phyloP scores from a whole-genome alignment of 257 asterid species.

The Przewalskia tangutica region DNA sequence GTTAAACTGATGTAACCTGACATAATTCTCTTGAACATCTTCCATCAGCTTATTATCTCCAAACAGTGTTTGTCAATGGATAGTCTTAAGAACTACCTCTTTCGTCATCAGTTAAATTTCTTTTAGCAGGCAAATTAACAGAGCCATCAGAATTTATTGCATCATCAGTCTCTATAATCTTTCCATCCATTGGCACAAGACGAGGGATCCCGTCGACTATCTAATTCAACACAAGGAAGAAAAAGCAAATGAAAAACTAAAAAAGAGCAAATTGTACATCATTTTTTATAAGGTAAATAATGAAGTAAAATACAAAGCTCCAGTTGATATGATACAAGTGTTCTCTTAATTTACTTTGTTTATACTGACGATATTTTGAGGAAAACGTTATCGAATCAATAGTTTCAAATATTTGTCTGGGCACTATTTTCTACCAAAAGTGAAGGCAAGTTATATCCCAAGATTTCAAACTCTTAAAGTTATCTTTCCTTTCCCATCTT shows the following conservation, averaged over 20 bases:
- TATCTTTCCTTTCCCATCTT: not conserved
- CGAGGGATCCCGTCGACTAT: constrained; percentile 64
- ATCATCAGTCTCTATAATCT: constrained; percentile 22
- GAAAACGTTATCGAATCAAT: not conserved
- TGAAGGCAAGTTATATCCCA: not conserved
- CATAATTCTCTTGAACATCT: not conserved
- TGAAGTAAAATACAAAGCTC: not conserved
- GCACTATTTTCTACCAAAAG: not conserved
- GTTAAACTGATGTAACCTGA: not conserved
- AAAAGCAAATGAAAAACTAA: not conserved
- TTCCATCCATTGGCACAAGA: constrained; percentile 60
- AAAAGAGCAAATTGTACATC: not conserved
- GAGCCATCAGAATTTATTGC: constrained; percentile 6
- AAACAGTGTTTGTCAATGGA: not conserved
- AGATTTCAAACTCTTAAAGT: not conserved
- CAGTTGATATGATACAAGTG: not conserved
- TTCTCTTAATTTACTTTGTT: not conserved
- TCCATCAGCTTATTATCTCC: not conserved
- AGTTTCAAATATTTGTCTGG: not conserved
- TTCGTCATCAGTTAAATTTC: constrained; percentile 13
- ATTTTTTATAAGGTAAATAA: no score
- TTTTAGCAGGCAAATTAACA: constrained; percentile 6
- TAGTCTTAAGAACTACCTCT: not conserved
- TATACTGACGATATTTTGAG: not conserved
- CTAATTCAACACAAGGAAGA: constrained; percentile 6